Percentiles rank a stretch among this genome's conserved stretches.
Conservation (phyloP, 345 rosid genomes). For the Punica granatum region DNA sequence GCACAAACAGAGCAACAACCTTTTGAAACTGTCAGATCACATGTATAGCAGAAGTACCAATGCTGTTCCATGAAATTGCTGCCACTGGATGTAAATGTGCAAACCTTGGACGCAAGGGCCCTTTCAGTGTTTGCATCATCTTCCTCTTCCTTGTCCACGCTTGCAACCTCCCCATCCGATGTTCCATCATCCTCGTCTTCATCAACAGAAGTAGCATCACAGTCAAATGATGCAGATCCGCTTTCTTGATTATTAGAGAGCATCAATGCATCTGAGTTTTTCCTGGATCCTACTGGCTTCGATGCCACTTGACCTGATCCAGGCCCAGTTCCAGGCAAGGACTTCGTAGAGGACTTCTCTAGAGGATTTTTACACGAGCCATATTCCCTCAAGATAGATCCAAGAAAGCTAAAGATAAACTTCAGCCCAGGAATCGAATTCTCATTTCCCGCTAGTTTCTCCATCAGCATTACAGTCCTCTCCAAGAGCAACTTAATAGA, state of each 20-base stretch:
- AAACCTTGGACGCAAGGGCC: slow-evolving; percentile 86
- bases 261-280: slow-evolving; percentile 59
- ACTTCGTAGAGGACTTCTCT: slow-evolving; percentile 43
- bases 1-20: slow-evolving; percentile 99
- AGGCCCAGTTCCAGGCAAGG: slow-evolving; percentile 34
- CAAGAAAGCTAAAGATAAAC: slow-evolving; percentile 78
- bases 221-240: slow-evolving; percentile 59
- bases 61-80: slow-evolving; percentile 99
- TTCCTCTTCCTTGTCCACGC: slow-evolving; percentile 95
- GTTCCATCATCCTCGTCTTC: slow-evolving; percentile 99
- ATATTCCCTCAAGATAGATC: slow-evolving; percentile 55
- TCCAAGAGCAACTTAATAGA: slow-evolving; percentile 58
- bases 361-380: slow-evolving; percentile 37
- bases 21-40: slow-evolving; percentile 92
- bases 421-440: slow-evolving; percentile 68
- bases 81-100: slow-evolving; percentile 98
- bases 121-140: slow-evolving; percentile 85
- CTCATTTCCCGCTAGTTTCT: slow-evolving; percentile 63
- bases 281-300: slow-evolving; percentile 55
- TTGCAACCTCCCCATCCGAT: slow-evolving; percentile 96
- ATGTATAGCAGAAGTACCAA: slow-evolving; percentile 99
- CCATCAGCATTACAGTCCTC: slow-evolving; percentile 62
- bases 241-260: slow-evolving; percentile 70
- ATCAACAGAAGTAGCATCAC: slow-evolving; percentile 93
- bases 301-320: slow-evolving; percentile 39